Conservation (phyloP, 768 basidiomycete genomes). For the Tremella fuciformis region DNA sequence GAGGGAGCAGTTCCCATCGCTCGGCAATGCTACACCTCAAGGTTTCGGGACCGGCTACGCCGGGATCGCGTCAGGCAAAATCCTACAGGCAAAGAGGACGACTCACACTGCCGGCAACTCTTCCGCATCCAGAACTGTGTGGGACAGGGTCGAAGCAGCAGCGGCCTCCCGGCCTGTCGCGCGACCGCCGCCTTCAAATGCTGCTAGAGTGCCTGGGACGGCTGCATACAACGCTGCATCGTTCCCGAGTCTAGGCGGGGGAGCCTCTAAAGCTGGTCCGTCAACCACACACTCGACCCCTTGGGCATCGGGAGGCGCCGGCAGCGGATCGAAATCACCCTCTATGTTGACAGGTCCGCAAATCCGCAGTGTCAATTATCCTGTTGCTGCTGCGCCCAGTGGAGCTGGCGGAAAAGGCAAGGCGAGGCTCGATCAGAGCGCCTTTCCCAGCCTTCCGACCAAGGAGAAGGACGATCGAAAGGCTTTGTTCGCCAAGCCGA, state of each 20-base stretch:
- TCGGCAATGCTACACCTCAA: conserved; percentile 48
- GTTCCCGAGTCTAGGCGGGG: conserved; percentile 40
- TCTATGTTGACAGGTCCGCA: conserved; percentile 33
- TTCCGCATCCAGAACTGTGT: conserved; percentile 63
- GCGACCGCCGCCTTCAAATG: conserved; percentile 27
- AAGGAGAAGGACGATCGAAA: conserved; percentile 26
- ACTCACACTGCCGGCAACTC: conserved; percentile 59
- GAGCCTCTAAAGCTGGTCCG: conserved; percentile 1
- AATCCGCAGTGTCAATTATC: conserved; percentile 42
- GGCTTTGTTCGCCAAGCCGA: conserved; percentile 41
- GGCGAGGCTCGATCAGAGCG: conserved; percentile 28
- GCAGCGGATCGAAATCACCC: conserved; percentile 26
- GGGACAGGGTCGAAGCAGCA: conserved; percentile 82
- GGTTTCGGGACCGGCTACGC: conserved; percentile 62
- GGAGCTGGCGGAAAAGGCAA: background rate
- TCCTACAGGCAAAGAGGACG: conserved; percentile 76
- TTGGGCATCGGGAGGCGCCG: conserved; percentile 38
- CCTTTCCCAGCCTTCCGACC: conserved; percentile 47
- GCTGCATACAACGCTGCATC: conserved; percentile 15
- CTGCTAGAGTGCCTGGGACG: conserved; percentile 33
- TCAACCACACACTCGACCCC: conserved; percentile 29
- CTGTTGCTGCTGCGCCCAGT: background rate
- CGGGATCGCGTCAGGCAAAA: conserved; percentile 74
- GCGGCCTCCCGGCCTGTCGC: conserved; percentile 55
- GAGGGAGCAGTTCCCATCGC: conserved; percentile 79